These are phyloP conservation scores for Lachancea dasiensis DNA, from an alignment of 805 yeast species.

Conservation along the genomic window DNA sequence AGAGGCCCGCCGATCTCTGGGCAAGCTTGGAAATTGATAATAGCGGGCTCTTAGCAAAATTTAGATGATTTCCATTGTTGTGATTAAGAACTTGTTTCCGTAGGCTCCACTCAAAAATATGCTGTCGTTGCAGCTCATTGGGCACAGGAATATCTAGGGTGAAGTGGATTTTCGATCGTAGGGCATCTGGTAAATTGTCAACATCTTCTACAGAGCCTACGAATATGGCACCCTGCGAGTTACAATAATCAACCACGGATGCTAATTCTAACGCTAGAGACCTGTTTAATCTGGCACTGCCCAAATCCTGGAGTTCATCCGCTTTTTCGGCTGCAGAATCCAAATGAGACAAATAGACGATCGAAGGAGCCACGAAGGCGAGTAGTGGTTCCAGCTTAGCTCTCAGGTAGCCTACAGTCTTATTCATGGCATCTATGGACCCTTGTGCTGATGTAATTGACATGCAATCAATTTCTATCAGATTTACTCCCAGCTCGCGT, in stretches of 20 bases:
- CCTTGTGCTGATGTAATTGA: slow-evolving; percentile 39
- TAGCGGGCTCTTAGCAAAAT: too few species aligned
- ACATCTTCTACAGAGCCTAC: slow-evolving; percentile 64
- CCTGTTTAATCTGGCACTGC: slow-evolving; percentile 29
- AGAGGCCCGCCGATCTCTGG: slow-evolving; percentile 85
- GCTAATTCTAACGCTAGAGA: slow-evolving; percentile 44
- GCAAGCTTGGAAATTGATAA: slow-evolving; percentile 64
- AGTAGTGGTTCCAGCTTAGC: slow-evolving; percentile 69
- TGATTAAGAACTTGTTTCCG: slow-evolving; percentile 15
- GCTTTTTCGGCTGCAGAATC: slow-evolving; percentile 66
- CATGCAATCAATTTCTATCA: slow-evolving; percentile 63
- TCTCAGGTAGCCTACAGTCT: slow-evolving; percentile 68
- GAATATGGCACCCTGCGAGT: slow-evolving; percentile 40
- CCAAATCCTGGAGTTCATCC: slow-evolving; percentile 50
- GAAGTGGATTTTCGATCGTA: slow-evolving; percentile 67
- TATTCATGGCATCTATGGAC: slow-evolving; percentile 65
- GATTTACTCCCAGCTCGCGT: slow-evolving; percentile 55
- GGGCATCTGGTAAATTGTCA: slow-evolving; percentile 58
- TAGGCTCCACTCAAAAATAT: slow-evolving; percentile 52
- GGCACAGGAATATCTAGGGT: slow-evolving; percentile 77
- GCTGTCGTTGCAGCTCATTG: slow-evolving; percentile 61
- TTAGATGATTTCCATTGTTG: background rate
- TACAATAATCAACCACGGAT: slow-evolving; percentile 51
- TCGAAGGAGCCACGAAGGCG: slow-evolving; percentile 38
- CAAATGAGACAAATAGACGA: slow-evolving; percentile 63